A percentile compares a stretch with the other conserved stretches of the same genome.
phyloP scores from a whole-genome alignment of 2,329 filamentous ascomycete genomes.

The Hymenoscyphus scutula region DNA sequence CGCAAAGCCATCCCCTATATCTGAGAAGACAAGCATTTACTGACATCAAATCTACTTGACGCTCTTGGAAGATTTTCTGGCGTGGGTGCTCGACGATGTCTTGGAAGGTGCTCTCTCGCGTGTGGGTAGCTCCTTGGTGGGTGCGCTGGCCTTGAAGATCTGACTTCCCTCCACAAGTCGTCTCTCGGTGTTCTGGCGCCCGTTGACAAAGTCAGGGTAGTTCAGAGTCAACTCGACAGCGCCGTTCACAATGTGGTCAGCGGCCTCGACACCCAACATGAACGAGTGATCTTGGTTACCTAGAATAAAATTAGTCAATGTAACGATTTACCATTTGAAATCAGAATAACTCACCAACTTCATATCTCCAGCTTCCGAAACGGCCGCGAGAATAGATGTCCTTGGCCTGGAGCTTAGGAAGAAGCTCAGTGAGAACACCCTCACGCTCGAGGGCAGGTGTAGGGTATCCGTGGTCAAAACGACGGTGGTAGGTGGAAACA shows the following conservation, averaged over 20 bases:
- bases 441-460: slow-evolving; percentile 94
- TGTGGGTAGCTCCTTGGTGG: slow-evolving; percentile 25
- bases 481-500: slow-evolving; percentile 95
- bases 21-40: neutral
- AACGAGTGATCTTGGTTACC: slow-evolving; percentile 61
- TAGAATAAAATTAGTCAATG: neutral
- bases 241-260: slow-evolving; percentile 70
- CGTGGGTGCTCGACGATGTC: slow-evolving; percentile 35
- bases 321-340: neutral
- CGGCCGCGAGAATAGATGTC: slow-evolving; percentile 94
- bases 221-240: slow-evolving; percentile 73
- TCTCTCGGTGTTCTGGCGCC: slow-evolving; percentile 40
- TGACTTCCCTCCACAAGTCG: slow-evolving; percentile 39
- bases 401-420: slow-evolving; percentile 87
- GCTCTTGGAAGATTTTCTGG: slow-evolving; percentile 38
- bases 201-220: slow-evolving; percentile 75
- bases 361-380: slow-evolving; percentile 97
- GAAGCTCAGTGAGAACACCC: slow-evolving; percentile 85
- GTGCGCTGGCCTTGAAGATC: slow-evolving; percentile 32
- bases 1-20: neutral
- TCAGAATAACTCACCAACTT: slow-evolving; percentile 64
- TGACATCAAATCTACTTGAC: slow-evolving; percentile 37
- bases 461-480: slow-evolving; percentile 97
- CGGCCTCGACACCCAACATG: slow-evolving; percentile 75
- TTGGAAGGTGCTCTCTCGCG: slow-evolving; percentile 37